phyloP scores from a whole-genome alignment of 805 yeast species.

The Kodamaea fukazawae region DNA sequence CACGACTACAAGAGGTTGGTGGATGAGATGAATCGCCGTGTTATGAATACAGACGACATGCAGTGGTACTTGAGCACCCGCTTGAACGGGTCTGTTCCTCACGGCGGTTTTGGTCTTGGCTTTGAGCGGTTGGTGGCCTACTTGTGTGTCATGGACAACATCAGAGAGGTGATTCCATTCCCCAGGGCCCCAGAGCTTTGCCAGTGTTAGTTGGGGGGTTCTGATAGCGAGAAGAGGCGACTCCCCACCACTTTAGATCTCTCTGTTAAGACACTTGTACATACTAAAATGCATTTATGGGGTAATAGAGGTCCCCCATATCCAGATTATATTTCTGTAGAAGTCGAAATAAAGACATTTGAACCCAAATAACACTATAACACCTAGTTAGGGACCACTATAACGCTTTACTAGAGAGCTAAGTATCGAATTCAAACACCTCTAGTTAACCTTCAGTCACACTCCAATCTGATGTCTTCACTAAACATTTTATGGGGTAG shows the following conservation, averaged over 20 bases:
- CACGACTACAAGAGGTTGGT: slow-evolving; percentile 51
- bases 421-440: no score
- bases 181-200: slow-evolving; percentile 61
- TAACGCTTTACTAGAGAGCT: no score
- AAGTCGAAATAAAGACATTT: no score
- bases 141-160: slow-evolving; percentile 69
- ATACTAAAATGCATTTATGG: no score
- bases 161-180: slow-evolving; percentile 84
- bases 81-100: slow-evolving; percentile 79
- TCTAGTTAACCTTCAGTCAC: no score
- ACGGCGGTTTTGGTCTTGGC: slow-evolving; percentile 97
- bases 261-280: no score
- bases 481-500: no score
- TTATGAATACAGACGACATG: slow-evolving; percentile 59
- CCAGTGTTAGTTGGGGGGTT: slow-evolving; percentile 24
- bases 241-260: not conserved
- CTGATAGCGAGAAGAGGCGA: not conserved
- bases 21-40: slow-evolving; percentile 48
- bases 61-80: slow-evolving; percentile 81
- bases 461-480: no score
- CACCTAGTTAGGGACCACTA: no score
- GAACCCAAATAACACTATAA: no score
- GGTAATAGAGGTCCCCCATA: no score
- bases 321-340: no score
- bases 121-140: slow-evolving; percentile 81